A percentile compares a stretch with the other conserved stretches of the same genome.
Conservation (phyloP, 306 rosid species). For the Sechiopsis laciniata region DNA sequence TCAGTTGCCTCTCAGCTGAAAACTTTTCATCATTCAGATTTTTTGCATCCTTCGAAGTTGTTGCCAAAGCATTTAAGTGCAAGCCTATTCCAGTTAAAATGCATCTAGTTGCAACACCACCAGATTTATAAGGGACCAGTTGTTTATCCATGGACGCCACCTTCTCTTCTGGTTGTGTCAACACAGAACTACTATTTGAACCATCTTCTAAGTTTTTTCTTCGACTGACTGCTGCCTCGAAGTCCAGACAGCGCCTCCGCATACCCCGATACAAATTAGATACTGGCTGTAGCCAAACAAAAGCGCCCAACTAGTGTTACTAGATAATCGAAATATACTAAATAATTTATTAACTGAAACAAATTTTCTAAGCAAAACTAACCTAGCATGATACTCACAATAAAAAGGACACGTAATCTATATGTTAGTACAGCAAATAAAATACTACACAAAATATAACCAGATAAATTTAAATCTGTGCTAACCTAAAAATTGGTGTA, state of each 20-base stretch:
- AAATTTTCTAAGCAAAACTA: neutral
- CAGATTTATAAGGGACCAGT: conserved; percentile 33
- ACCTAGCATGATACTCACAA: conserved; percentile 2
- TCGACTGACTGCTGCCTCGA: conserved; percentile 56
- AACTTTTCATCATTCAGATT: conserved; percentile 34
- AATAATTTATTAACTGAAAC: neutral
- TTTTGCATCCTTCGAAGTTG: conserved; percentile 38
- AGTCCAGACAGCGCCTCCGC: conserved; percentile 83
- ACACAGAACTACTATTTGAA: conserved; percentile 39
- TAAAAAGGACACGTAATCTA: neutral
- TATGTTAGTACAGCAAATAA: neutral
- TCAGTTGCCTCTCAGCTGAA: conserved; percentile 40
- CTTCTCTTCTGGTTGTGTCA: conserved; percentile 42
- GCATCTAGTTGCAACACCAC: conserved; percentile 41
- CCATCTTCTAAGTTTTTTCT: conserved; percentile 41
- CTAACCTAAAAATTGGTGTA: neutral
- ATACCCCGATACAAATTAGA: conserved; percentile 53
- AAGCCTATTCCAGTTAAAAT: conserved; percentile 68
- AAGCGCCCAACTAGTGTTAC: neutral
- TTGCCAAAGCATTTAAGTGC: conserved; percentile 72
- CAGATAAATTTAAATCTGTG: neutral
- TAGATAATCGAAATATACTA: neutral
- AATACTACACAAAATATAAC: neutral
- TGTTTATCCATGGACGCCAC: conserved; percentile 35
- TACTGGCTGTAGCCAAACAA: conserved; percentile 41